Evolutionary conservation across 1,139 yeast genomes (phyloP), one percentile per base, ranked within the genome.

Genomic region (Kurtzmaniella natalensis): DNA sequence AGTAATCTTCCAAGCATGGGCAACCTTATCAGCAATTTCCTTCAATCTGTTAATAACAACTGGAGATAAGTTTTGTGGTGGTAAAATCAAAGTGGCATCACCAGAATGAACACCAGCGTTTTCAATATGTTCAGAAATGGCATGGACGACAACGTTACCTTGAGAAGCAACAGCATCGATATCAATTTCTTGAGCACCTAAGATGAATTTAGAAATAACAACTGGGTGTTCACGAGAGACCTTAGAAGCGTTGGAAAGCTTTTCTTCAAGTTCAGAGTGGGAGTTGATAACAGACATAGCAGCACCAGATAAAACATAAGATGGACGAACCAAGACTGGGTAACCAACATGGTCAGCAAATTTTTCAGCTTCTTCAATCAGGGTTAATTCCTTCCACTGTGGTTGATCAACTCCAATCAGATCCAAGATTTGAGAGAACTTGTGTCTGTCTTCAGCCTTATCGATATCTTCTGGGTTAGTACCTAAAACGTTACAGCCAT

Each of bases 21-120:
- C 97, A 53, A 92, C 96, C 68, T 87, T 88, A 53, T 81, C 92
- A 34, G 98, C 88, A 49, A 89, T 84, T 30, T 68, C 82, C 57
- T 81, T 82, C 45, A 86, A 66, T 56, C 92, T 73, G 19, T 46
- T 59, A 69, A 84, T 70, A 34, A 79, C 67, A 7, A 61, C 66
- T 29, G 77, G 78, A 20, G 80, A 74, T 41, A 85, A 65, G 42
- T 70, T 65, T 57, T 82, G 94, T 32, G 98, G 97, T 40, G 98
- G 98, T 41, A 92, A 72, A 35, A 92, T 81, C 53, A 92, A 76
- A 27, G 97, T 88, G 32, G 98, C 98, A 63, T 92, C 98, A 61
- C 98, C 98, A 30, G 97, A 88, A 65, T 92, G 98, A 36, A 92
- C 88, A 70, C 98, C 98, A 15, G 98, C 98, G 54, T 92, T 88